Conservation (phyloP, 768 basidiomycete genomes). For the Naganishia antarctica region DNA sequence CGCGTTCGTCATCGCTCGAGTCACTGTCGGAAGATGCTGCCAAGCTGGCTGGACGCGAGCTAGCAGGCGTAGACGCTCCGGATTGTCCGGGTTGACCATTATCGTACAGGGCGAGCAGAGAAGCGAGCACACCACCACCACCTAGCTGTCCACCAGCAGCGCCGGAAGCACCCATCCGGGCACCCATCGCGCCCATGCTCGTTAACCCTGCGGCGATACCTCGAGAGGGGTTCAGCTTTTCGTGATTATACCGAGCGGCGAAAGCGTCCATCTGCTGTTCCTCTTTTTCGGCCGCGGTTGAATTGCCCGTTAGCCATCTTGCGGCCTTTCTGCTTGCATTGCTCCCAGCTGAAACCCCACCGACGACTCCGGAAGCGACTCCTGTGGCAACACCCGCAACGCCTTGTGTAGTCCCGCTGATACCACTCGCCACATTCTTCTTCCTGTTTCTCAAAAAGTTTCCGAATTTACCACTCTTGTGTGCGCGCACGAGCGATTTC, state of each 20-base stretch:
- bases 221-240: slow-evolving; percentile 5
- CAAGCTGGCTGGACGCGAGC: slow-evolving; percentile 41
- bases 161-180: slow-evolving; percentile 16
- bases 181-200: slow-evolving; percentile 27
- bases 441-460: slow-evolving; percentile 40
- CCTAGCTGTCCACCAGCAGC: slow-evolving; percentile 19
- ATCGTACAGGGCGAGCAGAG: slow-evolving; percentile 62
- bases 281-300: slow-evolving; percentile 5
- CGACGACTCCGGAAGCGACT: slow-evolving; percentile 5
- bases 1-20: slow-evolving; percentile 35
- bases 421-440: slow-evolving; percentile 27
- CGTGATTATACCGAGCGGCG: slow-evolving; percentile 27
- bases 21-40: slow-evolving; percentile 34
- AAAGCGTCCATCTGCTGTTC: slow-evolving; percentile 36
- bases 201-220: neutral
- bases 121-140: slow-evolving; percentile 61
- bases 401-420: slow-evolving; percentile 28
- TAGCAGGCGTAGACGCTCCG: slow-evolving; percentile 41
- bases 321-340: neutral
- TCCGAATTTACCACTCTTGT: slow-evolving; percentile 43
- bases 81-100: slow-evolving; percentile 37
- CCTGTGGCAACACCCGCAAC: slow-evolving; percentile 21
- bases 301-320: slow-evolving; percentile 1
- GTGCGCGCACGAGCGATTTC: slow-evolving; percentile 46
- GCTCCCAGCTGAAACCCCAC: slow-evolving; percentile 17